These are phyloP conservation scores for Phtheirospermum japonicum DNA, from an alignment of 257 asterid species.

Conservation along the genomic window DNA sequence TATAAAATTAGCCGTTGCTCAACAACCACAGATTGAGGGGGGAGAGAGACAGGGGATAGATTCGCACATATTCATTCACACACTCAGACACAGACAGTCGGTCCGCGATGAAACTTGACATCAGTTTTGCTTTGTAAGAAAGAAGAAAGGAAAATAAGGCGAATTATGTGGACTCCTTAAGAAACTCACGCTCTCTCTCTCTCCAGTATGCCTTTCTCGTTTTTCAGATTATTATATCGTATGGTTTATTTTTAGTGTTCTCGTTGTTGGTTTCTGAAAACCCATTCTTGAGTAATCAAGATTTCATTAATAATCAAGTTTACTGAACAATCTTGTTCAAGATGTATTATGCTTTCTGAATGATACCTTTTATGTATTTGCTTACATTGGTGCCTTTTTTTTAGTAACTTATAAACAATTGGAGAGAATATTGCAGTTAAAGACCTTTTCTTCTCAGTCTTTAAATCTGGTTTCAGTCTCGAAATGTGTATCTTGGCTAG, in stretches of 20 bases:
- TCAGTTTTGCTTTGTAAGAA: slow-evolving; percentile 2
- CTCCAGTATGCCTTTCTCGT: not conserved
- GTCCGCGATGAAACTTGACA: not conserved
- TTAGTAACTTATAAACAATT: not conserved
- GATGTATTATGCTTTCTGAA: not conserved
- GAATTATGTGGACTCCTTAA: slow-evolving; percentile 18
- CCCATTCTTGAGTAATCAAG: slow-evolving; percentile 13
- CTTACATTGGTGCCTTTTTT: not conserved
- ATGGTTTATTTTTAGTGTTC: not conserved
- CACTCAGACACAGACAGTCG: slow-evolving; percentile 2
- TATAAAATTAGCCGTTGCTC: slow-evolving; percentile 27
- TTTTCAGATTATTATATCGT: not conserved
- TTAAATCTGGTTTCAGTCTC: not conserved
- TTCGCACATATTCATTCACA: not conserved
- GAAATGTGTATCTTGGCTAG: not conserved
- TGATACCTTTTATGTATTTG: no score
- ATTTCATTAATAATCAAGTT: not conserved
- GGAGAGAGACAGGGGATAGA: not conserved
- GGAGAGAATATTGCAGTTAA: slow-evolving; percentile 11
- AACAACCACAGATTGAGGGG: slow-evolving; percentile 5
- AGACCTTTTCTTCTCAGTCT: not conserved
- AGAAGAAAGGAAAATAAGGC: slow-evolving; percentile 8
- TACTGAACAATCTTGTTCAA: not conserved
- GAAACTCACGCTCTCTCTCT: slow-evolving; percentile 10
- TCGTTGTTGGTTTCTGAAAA: not conserved